Evolutionary conservation across 106 monocot species (phyloP).

Genomic region (Gastrodia elata): DNA sequence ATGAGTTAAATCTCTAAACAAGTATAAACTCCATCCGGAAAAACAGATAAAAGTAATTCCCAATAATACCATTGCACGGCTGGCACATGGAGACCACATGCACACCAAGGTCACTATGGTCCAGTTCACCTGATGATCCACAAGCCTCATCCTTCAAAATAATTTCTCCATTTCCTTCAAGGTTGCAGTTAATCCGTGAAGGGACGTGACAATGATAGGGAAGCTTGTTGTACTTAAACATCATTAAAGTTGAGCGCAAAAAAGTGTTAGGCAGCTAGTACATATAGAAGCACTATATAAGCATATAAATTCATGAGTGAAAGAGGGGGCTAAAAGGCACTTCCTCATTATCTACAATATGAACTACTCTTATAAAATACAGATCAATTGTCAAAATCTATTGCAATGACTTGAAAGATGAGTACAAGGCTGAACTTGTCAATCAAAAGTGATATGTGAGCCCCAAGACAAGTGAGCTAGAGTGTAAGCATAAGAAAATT

Average conservation of each 20-base stretch:
- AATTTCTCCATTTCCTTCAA: conserved; percentile 41
- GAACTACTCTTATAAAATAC: too few species aligned
- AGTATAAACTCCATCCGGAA: background rate
- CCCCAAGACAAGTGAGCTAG: too few species aligned
- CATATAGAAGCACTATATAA: too few species aligned
- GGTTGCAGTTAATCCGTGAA: conserved; percentile 51
- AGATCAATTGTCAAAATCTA: too few species aligned
- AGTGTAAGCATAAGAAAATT: too few species aligned
- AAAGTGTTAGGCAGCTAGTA: background rate
- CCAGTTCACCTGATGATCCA: conserved; percentile 14
- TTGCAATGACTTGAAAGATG: too few species aligned
- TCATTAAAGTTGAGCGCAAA: background rate
- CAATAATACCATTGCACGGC: conserved; percentile 28
- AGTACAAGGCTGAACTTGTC: too few species aligned
- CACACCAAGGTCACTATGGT: conserved; percentile 13
- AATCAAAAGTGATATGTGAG: too few species aligned
- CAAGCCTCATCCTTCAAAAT: conserved; percentile 20
- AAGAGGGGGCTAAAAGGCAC: too few species aligned
- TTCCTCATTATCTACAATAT: too few species aligned
- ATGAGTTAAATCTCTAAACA: background rate
- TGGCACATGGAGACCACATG: conserved; percentile 9
- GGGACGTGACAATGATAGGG: conserved; percentile 40
- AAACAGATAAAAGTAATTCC: conserved; percentile 2
- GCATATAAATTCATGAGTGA: too few species aligned
- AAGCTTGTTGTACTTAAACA: conserved; percentile 61